Evolutionary conservation across 257 asterid species (phyloP), one percentile per base, ranked within the genome.

Genomic region (Petunia secreta): DNA sequence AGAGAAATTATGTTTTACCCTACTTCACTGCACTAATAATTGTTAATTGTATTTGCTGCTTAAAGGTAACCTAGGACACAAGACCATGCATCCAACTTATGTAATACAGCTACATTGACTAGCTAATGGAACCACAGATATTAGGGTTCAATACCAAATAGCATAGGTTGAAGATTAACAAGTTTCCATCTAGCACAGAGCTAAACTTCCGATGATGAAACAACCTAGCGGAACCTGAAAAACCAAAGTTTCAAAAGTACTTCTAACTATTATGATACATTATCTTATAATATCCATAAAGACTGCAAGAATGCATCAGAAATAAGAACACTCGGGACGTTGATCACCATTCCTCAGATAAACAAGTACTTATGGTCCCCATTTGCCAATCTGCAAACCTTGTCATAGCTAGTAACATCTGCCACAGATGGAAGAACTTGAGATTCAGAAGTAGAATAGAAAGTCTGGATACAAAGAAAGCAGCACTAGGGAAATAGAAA

Each of bases 321-420:
- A 34, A 11, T 0, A 11, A 48, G 60, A 46, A 8, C 11, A 0
- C 25, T 25, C 25, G 25, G 25, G 58, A 55, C n/a, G 16, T 37
- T 4, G 38, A 15, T 48, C 5, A 8, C 55, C 40, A 54, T 40
- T 75, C 54, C 85, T 91, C 83, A 91, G 77, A 88, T 85, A 79
- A 93, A 90, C 89, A 92, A 73, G 86, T 91, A 92, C 64, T 91
- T 91, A 81, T 80, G 87, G 64, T 90, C 93, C 77, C 97, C 97
- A 82, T 92, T 94, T 39, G 98, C 97, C 75, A 86, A 88, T 80
- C 87, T 89, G 80, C 97, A 94, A 38, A 94, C 82, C 16, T 78
- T 87, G 78, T 94, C 90, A 85, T 91, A 94, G 85, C 83, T 78
- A 66, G 71, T 81, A 5, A 78, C 66, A 82, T 94, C 97, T 94